These are phyloP conservation scores for Nicotiana knightiana DNA, from an alignment of 257 asterid species.

Conservation along the genomic window DNA sequence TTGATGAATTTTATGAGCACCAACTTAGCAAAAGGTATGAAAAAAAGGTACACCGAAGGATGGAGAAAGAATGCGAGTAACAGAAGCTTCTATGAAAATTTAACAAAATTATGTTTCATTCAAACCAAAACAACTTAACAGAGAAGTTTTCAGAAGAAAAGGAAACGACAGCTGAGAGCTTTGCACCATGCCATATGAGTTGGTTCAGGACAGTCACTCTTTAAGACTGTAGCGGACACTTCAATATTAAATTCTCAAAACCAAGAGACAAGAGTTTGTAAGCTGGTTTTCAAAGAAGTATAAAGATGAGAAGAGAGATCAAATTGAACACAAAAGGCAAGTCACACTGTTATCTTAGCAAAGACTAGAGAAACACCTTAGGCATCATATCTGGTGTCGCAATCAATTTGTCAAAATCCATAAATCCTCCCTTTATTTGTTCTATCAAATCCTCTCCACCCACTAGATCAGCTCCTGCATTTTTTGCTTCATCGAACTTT, in stretches of 20 bases:
- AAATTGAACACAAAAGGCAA: not conserved
- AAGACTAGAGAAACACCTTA: constrained; percentile 40
- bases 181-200: not conserved
- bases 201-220: not conserved
- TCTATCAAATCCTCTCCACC: constrained; percentile 96
- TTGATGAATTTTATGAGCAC: not conserved
- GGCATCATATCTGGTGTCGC: constrained; percentile 99
- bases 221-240: not conserved
- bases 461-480: constrained; percentile 95
- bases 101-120: not conserved
- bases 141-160: not conserved
- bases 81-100: not conserved
- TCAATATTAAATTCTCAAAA: not conserved
- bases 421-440: constrained; percentile 87
- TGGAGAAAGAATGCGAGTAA: not conserved
- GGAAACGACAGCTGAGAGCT: not conserved
- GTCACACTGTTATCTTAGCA: not conserved
- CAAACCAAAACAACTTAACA: not conserved
- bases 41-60: not conserved
- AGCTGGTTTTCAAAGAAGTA: not conserved
- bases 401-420: constrained; percentile 92
- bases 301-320: not conserved
- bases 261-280: not conserved
- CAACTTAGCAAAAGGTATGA: not conserved
- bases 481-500: constrained; percentile 94